phyloP scores from a whole-genome alignment of 768 basidiomycete genomes.

The Thelephora ganbajun region DNA sequence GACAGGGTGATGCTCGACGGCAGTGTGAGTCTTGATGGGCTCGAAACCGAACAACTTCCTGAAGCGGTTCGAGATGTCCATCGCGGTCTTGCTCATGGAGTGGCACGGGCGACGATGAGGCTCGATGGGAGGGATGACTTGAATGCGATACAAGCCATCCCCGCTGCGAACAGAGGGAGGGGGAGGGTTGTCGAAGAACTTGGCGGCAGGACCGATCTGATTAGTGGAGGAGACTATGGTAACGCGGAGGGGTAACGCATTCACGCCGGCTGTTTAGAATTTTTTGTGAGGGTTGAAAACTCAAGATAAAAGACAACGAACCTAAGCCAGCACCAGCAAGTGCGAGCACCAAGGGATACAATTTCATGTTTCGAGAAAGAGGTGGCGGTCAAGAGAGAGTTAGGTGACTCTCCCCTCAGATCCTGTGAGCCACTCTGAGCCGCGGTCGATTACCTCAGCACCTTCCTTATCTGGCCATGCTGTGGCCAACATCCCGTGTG shows the following conservation, averaged over 20 bases:
- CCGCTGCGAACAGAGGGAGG: neutral
- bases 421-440: too few species aligned
- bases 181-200: neutral
- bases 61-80: conserved; percentile 40
- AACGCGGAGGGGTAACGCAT: neutral
- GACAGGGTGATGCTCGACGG: neutral
- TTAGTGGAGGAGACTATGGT: neutral
- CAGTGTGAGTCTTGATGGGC: conserved; percentile 21
- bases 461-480: too few species aligned
- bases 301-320: neutral
- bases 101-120: conserved; percentile 16
- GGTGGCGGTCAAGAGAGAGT: too few species aligned
- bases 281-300: neutral
- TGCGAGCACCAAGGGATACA: neutral
- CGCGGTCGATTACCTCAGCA: too few species aligned
- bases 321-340: neutral
- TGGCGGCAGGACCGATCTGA: too few species aligned
- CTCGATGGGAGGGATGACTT: neutral
- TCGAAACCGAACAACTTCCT: conserved; percentile 41
- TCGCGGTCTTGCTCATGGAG: conserved; percentile 32
- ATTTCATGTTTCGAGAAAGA: neutral
- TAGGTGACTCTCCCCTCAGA: too few species aligned
- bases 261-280: neutral
- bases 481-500: too few species aligned
- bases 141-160: neutral